Conservation (phyloP, 2,329 filamentous ascomycete genomes). For the Neonectria neomacrospora region DNA sequence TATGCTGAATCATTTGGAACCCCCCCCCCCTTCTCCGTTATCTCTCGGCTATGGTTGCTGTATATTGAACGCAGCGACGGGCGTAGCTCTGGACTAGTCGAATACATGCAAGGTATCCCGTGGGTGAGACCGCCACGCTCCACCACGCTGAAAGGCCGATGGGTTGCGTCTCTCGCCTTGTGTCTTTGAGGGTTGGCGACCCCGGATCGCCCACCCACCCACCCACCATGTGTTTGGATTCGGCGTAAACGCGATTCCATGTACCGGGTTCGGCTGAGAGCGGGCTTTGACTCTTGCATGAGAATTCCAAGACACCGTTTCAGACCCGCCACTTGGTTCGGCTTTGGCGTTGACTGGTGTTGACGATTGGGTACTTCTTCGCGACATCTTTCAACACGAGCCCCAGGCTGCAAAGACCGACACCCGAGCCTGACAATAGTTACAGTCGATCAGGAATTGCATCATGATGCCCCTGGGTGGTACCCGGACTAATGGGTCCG, state of each 20-base stretch:
- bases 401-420: constrained; percentile 29
- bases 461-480: constrained; percentile 36
- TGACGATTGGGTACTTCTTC: constrained; percentile 31
- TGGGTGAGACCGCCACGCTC: constrained; percentile 38
- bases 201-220: constrained; percentile 1
- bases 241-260: constrained; percentile 15
- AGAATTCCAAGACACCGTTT: constrained; percentile 33
- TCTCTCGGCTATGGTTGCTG: constrained; percentile 43
- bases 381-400: constrained; percentile 35
- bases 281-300: constrained; percentile 22
- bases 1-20: constrained; percentile 26
- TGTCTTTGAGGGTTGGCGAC: constrained; percentile 19
- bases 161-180: constrained; percentile 25
- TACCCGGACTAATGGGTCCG: constrained; percentile 31
- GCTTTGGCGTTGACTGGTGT: constrained; percentile 25
- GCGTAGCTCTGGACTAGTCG: constrained; percentile 23
- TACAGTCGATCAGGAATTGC: constrained; percentile 28
- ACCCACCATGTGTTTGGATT: constrained; percentile 22
- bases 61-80: constrained; percentile 28
- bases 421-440: constrained; percentile 25
- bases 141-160: constrained; percentile 34
- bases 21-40: constrained; percentile 27
- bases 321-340: constrained; percentile 35
- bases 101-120: constrained; percentile 36
- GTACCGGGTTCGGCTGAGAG: constrained; percentile 28